These are phyloP conservation scores for Piper longum DNA, from an alignment of 164 flowering plant species.

Conservation along the genomic window DNA sequence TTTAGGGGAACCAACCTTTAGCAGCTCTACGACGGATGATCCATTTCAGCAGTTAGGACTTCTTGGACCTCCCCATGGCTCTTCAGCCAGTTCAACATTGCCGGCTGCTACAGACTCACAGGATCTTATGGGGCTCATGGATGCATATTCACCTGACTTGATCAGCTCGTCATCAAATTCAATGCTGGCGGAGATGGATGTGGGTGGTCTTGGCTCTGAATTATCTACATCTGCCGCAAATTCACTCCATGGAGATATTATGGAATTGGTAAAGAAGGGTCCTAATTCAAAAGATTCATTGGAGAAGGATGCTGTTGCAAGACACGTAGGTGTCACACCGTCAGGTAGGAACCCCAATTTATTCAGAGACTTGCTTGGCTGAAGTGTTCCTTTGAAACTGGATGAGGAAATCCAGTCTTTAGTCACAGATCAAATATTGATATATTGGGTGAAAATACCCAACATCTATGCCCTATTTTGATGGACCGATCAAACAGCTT, in stretches of 20 bases:
- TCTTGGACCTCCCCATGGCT: conserved; percentile 29
- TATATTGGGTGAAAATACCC: background rate
- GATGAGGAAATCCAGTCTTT: background rate
- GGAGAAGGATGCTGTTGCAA: conserved; percentile 76
- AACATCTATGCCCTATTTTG: background rate
- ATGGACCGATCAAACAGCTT: background rate
- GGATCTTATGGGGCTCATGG: conserved; percentile 44
- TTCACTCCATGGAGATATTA: conserved; percentile 13
- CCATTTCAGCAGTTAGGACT: conserved; percentile 86
- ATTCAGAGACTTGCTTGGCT: conserved; percentile 87
- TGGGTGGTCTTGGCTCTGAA: conserved; percentile 17
- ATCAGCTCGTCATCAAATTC: conserved; percentile 10
- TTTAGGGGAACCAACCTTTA: conserved; percentile 45
- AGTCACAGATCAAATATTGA: background rate
- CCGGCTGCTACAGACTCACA: conserved; percentile 17
- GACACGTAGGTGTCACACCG: conserved; percentile 91
- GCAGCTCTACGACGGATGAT: conserved; percentile 30
- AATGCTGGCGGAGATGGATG: conserved; percentile 7
- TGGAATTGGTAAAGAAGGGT: conserved; percentile 35
- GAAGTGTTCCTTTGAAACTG: background rate
- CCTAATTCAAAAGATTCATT: conserved; percentile 54
- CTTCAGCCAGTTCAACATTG: conserved; percentile 14
- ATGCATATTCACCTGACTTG: conserved; percentile 20
- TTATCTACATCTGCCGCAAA: conserved; percentile 13
- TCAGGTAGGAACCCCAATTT: conserved; percentile 74